Base-by-base conservation (phyloP, 805 yeast species). In the Candida hispaniensis region DNA sequence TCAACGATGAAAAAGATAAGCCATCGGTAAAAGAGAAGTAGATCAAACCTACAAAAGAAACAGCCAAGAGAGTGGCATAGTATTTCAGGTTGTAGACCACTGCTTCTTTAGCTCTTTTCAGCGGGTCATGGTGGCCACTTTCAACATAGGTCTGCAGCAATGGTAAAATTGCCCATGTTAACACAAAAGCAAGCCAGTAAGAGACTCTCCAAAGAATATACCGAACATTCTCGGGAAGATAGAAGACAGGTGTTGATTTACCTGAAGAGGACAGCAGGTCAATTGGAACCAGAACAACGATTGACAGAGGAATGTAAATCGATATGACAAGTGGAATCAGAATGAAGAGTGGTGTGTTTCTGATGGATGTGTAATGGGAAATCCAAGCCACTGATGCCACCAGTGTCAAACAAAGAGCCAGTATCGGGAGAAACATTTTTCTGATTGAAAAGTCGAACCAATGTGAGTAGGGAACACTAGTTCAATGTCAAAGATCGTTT, bases 81-180 rank as follows among this genome's bases (percentile, higher is more conserved):
- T 73, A 80, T 46, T 66, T 67, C 13, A 78, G 47, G 41, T 79
- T 71, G 32, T 61, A 59, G 26, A 62, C 56, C 21, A 76, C 39
- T 1, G 93, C 75, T 40, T 78, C 79, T 36, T 55, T 59, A 34
- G 79, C 50, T 40, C 68, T 60, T 11, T 58, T 56, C 5, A 52
- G 40, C 5, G 62, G 61, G 24, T 67, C 67, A 47, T 64, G 69
- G 50, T 75, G 67, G 7, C 93, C 93, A 2, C 82, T 74, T 32
- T 72, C 69, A 45, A 72, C 75, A 60, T 69, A 82, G 45, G 75
- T 76, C 51, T 81, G 91, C 15, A 79, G 59, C 19, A 76, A 57
- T 0, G 94, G 94, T 30, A 82, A 54, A 1, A 79, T 43, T 5
- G 71, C 57, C 94, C 94, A 82, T 25, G 93, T 82, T 38, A 81